Conservation (phyloP, 1,284 basidiomycete species). For the Sanghuangporus baumii region DNA sequence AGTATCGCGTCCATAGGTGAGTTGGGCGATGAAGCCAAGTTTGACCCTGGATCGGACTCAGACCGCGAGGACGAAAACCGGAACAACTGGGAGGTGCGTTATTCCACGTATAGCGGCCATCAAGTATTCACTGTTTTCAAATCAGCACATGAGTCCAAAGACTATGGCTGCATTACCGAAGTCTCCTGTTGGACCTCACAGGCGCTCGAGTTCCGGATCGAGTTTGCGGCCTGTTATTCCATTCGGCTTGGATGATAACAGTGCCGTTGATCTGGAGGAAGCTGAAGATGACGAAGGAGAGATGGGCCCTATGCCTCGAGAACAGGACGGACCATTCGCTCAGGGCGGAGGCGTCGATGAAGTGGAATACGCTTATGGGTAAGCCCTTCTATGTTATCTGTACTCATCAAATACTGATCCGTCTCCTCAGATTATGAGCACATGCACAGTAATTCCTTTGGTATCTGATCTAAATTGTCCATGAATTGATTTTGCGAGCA, state of each 20-base stretch:
- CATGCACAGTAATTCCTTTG: not conserved
- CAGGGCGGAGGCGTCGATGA: slow-evolving; percentile 79
- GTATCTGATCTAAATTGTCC: not conserved
- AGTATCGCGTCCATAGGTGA: slow-evolving; percentile 86
- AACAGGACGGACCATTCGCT: slow-evolving; percentile 64
- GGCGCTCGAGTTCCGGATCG: slow-evolving; percentile 74
- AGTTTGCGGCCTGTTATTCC: slow-evolving; percentile 79
- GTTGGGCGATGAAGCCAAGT: slow-evolving; percentile 68
- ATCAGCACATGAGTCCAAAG: slow-evolving; percentile 88
- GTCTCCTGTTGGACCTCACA: slow-evolving; percentile 68
- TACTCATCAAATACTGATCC: not conserved
- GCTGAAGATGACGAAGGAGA: slow-evolving; percentile 53
- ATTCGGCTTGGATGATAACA: slow-evolving; percentile 70
- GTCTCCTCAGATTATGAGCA: not conserved
- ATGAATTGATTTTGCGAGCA: not conserved
- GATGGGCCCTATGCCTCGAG: slow-evolving; percentile 72
- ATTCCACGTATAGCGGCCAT: not conserved
- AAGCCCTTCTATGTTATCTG: slow-evolving; percentile 28
- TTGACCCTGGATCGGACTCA: slow-evolving; percentile 51
- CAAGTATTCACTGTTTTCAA: not conserved
- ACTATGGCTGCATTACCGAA: slow-evolving; percentile 88
- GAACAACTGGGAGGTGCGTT: slow-evolving; percentile 89
- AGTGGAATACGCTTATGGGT: slow-evolving; percentile 84
- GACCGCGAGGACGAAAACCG: slow-evolving; percentile 66
- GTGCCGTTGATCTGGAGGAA: slow-evolving; percentile 54